Base-by-base conservation (phyloP, 2,329 filamentous ascomycete genomes). In the Aureobasidium uvarum region DNA sequence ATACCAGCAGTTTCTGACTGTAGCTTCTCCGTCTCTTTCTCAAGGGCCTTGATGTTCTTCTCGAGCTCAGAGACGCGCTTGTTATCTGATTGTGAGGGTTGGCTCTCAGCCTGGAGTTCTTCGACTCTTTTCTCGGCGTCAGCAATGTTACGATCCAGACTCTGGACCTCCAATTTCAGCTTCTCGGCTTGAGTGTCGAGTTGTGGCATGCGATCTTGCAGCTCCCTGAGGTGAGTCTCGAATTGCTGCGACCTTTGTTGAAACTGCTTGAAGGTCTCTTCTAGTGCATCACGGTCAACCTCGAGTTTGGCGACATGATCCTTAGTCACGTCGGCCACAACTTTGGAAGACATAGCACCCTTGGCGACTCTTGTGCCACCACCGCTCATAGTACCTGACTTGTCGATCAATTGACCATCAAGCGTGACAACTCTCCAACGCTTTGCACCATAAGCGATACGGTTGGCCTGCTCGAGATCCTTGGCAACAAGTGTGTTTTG, bases 301-400 rank as follows among this genome's bases (percentile, higher is more conserved):
- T 99, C 95, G 16, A 97, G 85, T 78, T 95, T 93, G 58, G 85
- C 76, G 3, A 99, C 94, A 72, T 96, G 90, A 70, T 98, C 94
- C 76, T 92, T 93, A 60, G 87, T 90, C 18, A 89, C 90, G 66
- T 96, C 92, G 1, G 91, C 85, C n/a, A 90, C 88, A 52, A 96
- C 87, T 78, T 96, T 98, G 13, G 93, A 96, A 0, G 94, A 98
- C 96, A 99, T 99, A 66, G 92, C 87, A 0, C 96, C 96, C 74
- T 89, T 92, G 71, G 94, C 93, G 65, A 95, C 91, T 18, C 91
- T 90, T 52, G 86, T 94, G 65, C 95, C 95, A 82, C 95, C 95
- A 81, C 95, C 95, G 66, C 91, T 96, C 95, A 99, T 98, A 41
- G 95, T 98, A 82, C 95, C 95, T 0, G 94, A 97, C 75, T 96